Conservation (phyloP, 192 early-diverging fungal genomes). For the Linderina pennispora region DNA sequence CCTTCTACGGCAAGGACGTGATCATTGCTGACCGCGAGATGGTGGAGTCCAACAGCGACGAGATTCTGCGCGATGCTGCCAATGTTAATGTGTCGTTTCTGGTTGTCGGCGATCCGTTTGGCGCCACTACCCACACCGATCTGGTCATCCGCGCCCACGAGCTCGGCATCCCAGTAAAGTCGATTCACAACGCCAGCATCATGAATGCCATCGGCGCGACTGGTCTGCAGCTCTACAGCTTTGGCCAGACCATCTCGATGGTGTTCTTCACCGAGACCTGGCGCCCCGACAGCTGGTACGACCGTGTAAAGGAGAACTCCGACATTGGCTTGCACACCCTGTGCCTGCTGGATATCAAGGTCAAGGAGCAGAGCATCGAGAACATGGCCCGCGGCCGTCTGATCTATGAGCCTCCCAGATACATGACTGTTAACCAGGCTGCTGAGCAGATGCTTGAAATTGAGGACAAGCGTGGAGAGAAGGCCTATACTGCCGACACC, state of each 20-base stretch:
- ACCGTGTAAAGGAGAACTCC: constrained; percentile 83
- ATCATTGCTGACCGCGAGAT: constrained; percentile 95
- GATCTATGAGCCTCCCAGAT: constrained; percentile 97
- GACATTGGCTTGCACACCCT: constrained; percentile 86
- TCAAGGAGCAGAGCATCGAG: constrained; percentile 94
- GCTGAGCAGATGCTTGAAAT: constrained; percentile 90
- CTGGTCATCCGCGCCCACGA: constrained; percentile 91
- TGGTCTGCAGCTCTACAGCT: constrained; percentile 95
- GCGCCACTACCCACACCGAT: constrained; percentile 97
- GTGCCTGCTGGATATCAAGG: constrained; percentile 96
- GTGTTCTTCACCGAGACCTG: constrained; percentile 96
- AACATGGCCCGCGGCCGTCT: constrained; percentile 88
- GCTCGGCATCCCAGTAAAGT: constrained; percentile 72
- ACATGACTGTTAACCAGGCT: constrained; percentile 95
- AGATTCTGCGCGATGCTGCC: constrained; percentile 84
- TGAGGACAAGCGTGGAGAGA: constrained; percentile 69
- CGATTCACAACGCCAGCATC: constrained; percentile 99
- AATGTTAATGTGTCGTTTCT: constrained; percentile 88
- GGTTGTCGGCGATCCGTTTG: constrained; percentile 96
- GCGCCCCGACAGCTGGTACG: constrained; percentile 96
- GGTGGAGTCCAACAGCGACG: constrained; percentile 88
- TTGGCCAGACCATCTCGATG: constrained; percentile 98
- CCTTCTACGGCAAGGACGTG: constrained; percentile 80
- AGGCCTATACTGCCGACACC: constrained; percentile 70
- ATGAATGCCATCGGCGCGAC: constrained; percentile 97